Evolutionary conservation across 2,329 filamentous ascomycete species (phyloP), one percentile per base, ranked within the genome.

Genomic region (Coniochaeta sp.): DNA sequence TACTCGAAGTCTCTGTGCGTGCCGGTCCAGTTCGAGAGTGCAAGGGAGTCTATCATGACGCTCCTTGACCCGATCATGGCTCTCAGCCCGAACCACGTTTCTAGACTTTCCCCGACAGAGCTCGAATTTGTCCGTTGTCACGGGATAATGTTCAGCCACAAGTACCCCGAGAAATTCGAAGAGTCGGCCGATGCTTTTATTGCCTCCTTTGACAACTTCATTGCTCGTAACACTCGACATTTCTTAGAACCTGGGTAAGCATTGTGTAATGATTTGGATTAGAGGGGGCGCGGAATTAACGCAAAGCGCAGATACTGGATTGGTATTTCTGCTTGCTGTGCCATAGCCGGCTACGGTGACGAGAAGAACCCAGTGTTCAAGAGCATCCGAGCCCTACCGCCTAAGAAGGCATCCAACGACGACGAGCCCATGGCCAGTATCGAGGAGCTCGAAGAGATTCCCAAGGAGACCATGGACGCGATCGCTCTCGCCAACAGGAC

Each of bases 1-100:
- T 93, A 92, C 64, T 75, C 80, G 0, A 90, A 90, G 62, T 86
- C 86, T 0, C 77, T 93, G 0, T 89, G 85, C 30, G 89, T 89
- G 0, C 77, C 83, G 0, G 79, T 85, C 2, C 86, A 87, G 0
- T 93, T 93, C 61, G 70, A 73, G 0, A 87, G 85, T n/a, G 85
- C 89, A 0, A 79, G 82, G 5, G 88, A 91, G 56, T 89, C 83
- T 0, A 85, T 93, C 40, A 78, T 87, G 70, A 90, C 87, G 0
- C 71, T 93, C 0, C 87, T 93, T 58, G 82, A 87, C 3, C 84
- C 84, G 0, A 73, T 87, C 0, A 65, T 88, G 4, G 34, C 67
- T 64, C 40, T 58, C 7, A 58, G 64, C 34, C 61, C 64, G 1
- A 68, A 62, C 28, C 66, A 71, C n/a, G 70, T 75, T 22, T 70